A percentile compares a stretch with the other conserved stretches of the same genome.
Evolutionary conservation across 1,284 basidiomycete genomes (phyloP).

Genomic region (Golubevia pallescens): DNA sequence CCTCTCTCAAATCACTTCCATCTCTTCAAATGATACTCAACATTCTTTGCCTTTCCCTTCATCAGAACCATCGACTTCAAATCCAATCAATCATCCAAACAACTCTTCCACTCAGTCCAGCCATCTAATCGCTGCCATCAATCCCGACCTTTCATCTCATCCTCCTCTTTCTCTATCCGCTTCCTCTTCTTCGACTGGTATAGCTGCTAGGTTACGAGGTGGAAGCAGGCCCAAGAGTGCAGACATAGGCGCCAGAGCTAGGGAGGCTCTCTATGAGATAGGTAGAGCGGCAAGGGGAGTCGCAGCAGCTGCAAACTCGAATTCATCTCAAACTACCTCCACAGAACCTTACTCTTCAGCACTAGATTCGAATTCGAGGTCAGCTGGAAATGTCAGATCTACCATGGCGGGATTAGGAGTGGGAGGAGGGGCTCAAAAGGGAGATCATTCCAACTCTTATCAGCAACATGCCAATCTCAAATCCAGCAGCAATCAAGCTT

Average conservation of each 20-base stretch:
- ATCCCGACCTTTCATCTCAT: too few relatives aligned
- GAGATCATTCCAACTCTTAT: not conserved
- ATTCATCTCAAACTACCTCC: constrained; percentile 18
- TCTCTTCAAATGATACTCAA: too few relatives aligned
- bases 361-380: constrained; percentile 15
- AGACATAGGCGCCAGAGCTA: constrained; percentile 20
- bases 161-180: too few relatives aligned
- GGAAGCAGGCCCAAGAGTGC: constrained; percentile 15
- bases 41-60: not conserved
- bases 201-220: too few relatives aligned
- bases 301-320: constrained; percentile 15
- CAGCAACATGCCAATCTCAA: not conserved
- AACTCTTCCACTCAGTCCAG: too few relatives aligned
- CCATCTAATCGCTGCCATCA: too few relatives aligned
- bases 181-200: too few relatives aligned
- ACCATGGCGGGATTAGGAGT: too few relatives aligned
- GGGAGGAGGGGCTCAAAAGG: too few relatives aligned
- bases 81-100: too few relatives aligned
- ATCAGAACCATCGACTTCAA: not conserved
- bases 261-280: constrained; percentile 25
- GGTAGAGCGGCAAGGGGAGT: constrained; percentile 4
- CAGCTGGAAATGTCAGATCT: not conserved
- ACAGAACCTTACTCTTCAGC: too few relatives aligned
- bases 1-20: constrained; percentile 12
- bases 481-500: not conserved